Conservation (phyloP, 1,284 basidiomycete species). For the Hypsizygus ulmarius region DNA sequence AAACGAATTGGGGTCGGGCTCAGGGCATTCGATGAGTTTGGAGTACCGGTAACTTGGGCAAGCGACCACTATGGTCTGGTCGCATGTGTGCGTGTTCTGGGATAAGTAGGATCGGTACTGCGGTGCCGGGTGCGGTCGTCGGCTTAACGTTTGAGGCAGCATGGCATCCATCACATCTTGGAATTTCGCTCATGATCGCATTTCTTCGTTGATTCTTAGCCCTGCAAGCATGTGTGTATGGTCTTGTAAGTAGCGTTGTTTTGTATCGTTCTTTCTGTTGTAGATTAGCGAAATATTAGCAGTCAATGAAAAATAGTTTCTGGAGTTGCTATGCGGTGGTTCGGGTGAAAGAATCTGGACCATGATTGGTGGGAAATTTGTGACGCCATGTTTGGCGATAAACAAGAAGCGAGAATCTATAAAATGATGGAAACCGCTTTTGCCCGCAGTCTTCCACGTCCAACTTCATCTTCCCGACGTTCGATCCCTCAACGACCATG, state of each 20-base stretch:
- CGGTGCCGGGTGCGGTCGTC: too few relatives aligned
- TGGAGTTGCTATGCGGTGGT: too few relatives aligned
- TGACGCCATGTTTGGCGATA: constrained; percentile 15
- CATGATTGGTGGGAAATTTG: background rate
- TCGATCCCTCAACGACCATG: constrained; percentile 34
- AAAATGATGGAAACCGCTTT: constrained; percentile 18
- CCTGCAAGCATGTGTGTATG: too few relatives aligned
- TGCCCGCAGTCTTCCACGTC: constrained; percentile 26
- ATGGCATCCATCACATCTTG: constrained; percentile 10
- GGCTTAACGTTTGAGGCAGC: too few relatives aligned
- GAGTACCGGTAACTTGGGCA: constrained; percentile 41
- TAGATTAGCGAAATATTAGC: too few relatives aligned
- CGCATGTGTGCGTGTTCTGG: constrained; percentile 40
- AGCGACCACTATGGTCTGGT: constrained; percentile 67
- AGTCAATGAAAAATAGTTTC: too few relatives aligned
- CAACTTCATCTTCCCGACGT: constrained; percentile 20
- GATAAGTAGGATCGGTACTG: too few relatives aligned
- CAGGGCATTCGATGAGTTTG: constrained; percentile 31
- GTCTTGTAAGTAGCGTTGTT: too few relatives aligned
- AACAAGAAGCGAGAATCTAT: constrained; percentile 16
- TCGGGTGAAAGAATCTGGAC: background rate
- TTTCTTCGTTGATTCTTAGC: constrained; percentile 2
- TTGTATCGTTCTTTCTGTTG: too few relatives aligned
- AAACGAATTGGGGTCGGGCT: constrained; percentile 53
- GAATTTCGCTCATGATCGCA: background rate